Evolutionary conservation across 768 basidiomycete genomes (phyloP).

Genomic region (Kwoniella europaea): DNA sequence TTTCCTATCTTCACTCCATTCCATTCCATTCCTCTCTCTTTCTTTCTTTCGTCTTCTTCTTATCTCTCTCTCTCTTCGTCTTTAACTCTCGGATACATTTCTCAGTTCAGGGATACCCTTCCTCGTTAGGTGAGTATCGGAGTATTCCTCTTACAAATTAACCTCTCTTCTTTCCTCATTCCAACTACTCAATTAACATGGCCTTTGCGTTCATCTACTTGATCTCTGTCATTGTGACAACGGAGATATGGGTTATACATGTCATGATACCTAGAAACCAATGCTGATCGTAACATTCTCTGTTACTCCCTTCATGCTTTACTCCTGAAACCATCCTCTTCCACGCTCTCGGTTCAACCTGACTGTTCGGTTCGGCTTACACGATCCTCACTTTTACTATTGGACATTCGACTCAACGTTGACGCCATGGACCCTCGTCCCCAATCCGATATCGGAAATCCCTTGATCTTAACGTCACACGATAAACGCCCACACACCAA

Average conservation of each 20-base stretch:
- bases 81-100: not conserved
- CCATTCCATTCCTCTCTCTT: not conserved
- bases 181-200: not conserved
- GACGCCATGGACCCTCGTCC: not conserved
- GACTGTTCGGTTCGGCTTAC: not conserved
- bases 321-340: not conserved
- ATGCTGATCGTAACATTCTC: slow-evolving; percentile 6
- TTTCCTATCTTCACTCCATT: not conserved
- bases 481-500: not conserved
- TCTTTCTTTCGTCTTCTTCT: not conserved
- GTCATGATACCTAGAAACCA: not conserved
- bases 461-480: not conserved
- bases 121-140: not conserved
- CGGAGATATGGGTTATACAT: not conserved
- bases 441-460: not conserved
- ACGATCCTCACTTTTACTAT: not conserved
- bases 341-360: not conserved
- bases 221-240: not conserved
- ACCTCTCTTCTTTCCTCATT: not conserved
- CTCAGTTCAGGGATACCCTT: not conserved
- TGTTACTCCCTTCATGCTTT: not conserved
- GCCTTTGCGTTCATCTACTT: slow-evolving; percentile 3
- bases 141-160: slow-evolving; percentile 7
- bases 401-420: not conserved
- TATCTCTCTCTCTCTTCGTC: not conserved